These are phyloP conservation scores for Tephrocybe rancida DNA, from an alignment of 768 basidiomycete genomes.

Conservation along the genomic window DNA sequence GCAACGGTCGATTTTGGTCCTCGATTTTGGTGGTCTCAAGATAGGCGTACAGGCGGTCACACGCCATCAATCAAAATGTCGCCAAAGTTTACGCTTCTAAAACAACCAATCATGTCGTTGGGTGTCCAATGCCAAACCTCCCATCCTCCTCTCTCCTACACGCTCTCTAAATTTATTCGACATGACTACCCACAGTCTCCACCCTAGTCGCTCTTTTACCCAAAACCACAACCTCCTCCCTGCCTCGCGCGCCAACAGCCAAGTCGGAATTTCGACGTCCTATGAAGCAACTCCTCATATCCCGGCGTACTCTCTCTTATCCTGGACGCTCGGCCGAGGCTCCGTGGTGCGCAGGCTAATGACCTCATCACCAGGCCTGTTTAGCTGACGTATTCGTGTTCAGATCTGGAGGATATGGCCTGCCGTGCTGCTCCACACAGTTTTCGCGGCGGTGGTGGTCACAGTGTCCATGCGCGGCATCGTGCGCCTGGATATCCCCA, in stretches of 20 bases:
- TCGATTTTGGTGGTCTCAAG: no score
- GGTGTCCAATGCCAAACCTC: no score
- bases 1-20: no score
- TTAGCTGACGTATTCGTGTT: background rate
- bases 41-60: no score
- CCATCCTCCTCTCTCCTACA: no score
- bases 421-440: constrained; percentile 61
- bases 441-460: constrained; percentile 55
- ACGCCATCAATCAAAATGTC: no score
- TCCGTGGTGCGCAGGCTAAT: constrained; percentile 35
- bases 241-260: constrained; percentile 16
- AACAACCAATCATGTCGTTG: no score
- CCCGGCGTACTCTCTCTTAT: constrained; percentile 17
- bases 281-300: constrained; percentile 6
- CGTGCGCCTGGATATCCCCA: constrained; percentile 48
- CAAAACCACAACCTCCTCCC: constrained; percentile 26
- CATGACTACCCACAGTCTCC: background rate
- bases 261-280: background rate
- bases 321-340: constrained; percentile 45
- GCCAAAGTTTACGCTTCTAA: no score
- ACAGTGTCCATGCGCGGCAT: constrained; percentile 41
- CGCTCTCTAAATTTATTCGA: background rate
- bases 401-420: constrained; percentile 70
- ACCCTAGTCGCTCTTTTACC: constrained; percentile 20
- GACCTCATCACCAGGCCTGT: background rate